Base-by-base conservation (phyloP, 441 rosid species). In the Oxalis stricta region DNA sequence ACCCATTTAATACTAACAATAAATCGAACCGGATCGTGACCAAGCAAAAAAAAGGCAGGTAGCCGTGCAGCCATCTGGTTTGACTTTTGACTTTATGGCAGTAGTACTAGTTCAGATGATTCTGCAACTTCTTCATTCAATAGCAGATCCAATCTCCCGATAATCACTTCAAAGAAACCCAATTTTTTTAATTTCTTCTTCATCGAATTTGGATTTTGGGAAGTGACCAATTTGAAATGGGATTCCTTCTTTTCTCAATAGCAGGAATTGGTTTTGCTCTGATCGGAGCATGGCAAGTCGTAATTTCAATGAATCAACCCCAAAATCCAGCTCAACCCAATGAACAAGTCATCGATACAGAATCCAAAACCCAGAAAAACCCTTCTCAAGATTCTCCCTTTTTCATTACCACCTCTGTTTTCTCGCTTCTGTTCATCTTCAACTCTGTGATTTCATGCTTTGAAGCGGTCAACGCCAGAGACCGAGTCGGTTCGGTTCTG, bases 401-500 rank as follows among this genome's bases (percentile, higher is more conserved):
- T 18, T 63, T 50, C 44, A 18, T 59, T 13, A 22, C 60, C 32
- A 52, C 62, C 24, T 50, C 72, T 18, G 30, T 58, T 16, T 41
- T 86, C 40, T 75, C 94, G 8, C 35, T 62, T 49, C 61, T 77
- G 48, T 69, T 68, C 34, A 48, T 76, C 5, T 26, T 62, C 7
- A 71, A 77, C 68, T 66, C 94, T n/a, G 36, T 79, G 20, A 44
- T 70, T 51, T 77, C 95, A 4, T 35, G 72, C 45, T 60, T 73
- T 55, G 58, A 60, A 41, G 82, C 94, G 14, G 10, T 63, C 50
- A 37, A 44, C 42, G 61, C 79, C 2, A 39, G 34, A 0, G 92
- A 89, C 53, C 61, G 71, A 54, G 65, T 89, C 52, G 94, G 95
- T 15, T 74, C 66, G 2, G 68, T 62, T 54, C 59, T 79, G 24